phyloP scores from a whole-genome alignment of 306 rosid genomes.

The Quillaja saponaria region DNA sequence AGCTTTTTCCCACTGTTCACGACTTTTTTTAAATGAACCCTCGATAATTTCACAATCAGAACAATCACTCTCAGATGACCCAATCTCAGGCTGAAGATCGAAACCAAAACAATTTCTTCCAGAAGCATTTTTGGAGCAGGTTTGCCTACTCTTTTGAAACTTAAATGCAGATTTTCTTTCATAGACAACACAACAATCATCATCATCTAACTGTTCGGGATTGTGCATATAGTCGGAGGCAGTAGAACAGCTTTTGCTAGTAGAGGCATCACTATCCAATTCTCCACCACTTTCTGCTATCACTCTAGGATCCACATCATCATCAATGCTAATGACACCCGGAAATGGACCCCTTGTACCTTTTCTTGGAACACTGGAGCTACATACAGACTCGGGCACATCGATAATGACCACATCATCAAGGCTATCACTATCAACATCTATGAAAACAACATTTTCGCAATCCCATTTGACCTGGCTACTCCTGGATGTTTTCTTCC shows the following conservation, averaged over 20 bases:
- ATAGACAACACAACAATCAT: slow-evolving; percentile 36
- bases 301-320: slow-evolving; percentile 40
- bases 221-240: slow-evolving; percentile 26
- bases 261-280: slow-evolving; percentile 77
- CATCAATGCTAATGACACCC: slow-evolving; percentile 64
- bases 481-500: slow-evolving; percentile 39
- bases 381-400: slow-evolving; percentile 35
- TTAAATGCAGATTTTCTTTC: slow-evolving; percentile 44
- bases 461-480: slow-evolving; percentile 38
- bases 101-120: slow-evolving; percentile 56
- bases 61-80: slow-evolving; percentile 64
- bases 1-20: slow-evolving; percentile 78
- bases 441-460: slow-evolving; percentile 56
- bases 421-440: slow-evolving; percentile 58
- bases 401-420: slow-evolving; percentile 61
- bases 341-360: slow-evolving; percentile 33
- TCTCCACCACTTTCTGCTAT: slow-evolving; percentile 57
- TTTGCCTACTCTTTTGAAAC: slow-evolving; percentile 40
- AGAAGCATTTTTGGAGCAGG: slow-evolving; percentile 36
- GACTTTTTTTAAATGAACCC: slow-evolving; percentile 41
- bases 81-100: slow-evolving; percentile 31
- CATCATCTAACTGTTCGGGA: slow-evolving; percentile 38
- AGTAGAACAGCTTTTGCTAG: slow-evolving; percentile 51
- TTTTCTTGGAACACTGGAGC: slow-evolving; percentile 41
- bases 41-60: slow-evolving; percentile 81